These are phyloP conservation scores for Diversispora epigaea DNA, from an alignment of 192 early-diverging fungal genomes.

Conservation along the genomic window DNA sequence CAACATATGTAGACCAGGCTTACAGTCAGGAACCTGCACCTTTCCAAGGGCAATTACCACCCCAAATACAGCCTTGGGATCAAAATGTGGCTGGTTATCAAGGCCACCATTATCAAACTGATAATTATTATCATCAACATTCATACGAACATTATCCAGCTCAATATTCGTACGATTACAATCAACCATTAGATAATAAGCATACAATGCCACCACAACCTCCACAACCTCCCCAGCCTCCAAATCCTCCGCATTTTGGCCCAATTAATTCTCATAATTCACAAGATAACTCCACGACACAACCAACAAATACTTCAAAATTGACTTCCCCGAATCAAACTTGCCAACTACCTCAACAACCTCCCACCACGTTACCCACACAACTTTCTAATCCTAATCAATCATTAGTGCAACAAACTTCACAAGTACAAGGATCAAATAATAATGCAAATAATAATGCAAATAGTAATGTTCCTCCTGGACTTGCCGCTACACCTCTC, in stretches of 20 bases:
- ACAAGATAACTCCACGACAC: neutral
- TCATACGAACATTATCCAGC: neutral
- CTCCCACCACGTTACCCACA: no score
- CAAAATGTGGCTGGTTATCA: conserved; percentile 9
- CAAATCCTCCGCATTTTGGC: neutral
- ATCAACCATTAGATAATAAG: conserved; percentile 1
- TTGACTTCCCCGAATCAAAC: neutral
- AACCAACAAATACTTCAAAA: neutral
- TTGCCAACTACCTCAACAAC: no score
- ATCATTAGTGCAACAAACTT: neutral
- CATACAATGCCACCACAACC: conserved; percentile 14
- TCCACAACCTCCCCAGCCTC: conserved; percentile 17
- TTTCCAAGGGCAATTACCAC: conserved; percentile 27
- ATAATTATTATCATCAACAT: neutral
- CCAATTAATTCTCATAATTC: neutral
- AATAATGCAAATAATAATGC: neutral
- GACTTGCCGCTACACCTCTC: neutral
- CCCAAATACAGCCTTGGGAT: conserved; percentile 21
- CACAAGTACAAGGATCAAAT: neutral
- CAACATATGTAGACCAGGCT: neutral
- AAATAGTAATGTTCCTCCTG: neutral
- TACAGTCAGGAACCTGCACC: conserved; percentile 11
- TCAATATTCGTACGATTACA: conserved; percentile 11
- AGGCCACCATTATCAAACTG: neutral
- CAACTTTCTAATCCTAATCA: no score